Base-by-base conservation (phyloP, 2,329 filamentous ascomycete genomes). In the Penicillium aurantiogriseum region DNA sequence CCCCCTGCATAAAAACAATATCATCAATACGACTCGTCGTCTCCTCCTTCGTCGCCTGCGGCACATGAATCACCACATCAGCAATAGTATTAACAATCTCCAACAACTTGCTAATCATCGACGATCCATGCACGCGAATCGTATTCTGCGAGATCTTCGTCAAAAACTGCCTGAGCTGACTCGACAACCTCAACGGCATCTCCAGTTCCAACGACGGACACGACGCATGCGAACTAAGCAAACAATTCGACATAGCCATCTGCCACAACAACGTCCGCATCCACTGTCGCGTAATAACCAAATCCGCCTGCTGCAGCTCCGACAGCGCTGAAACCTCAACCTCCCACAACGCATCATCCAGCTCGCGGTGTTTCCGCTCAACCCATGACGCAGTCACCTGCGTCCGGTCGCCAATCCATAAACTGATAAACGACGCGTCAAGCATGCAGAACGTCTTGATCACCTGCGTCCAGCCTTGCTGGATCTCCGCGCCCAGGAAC, bases 81-180 rank as follows among this genome's bases (percentile, higher is more conserved):
- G 83, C 82, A 45, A 85, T 82, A 2, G 82, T 85, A 65, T 82
- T 83, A 0, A 82, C 81, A 59, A 86, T 83, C 63, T 86, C 83
- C 54, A 86, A 84, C 5, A 86, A 73, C 66, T 86, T 86, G 59
- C 83, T 80, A 51, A 85, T 73, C 54, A 86, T 83, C 23, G 81
- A 81, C 38, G 77, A 81, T 8, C 83, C 83, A 62, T 86, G 82
- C 5, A 83, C 79, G 29, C 79, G 79, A 57, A 85, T 79, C 52
- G 79, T 80, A 38, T 79, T 69, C 17, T 71, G 70, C 5, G 76
- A 76, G 63, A 80, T 76, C 49, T 66, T 69, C 1, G 70, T 71
- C 17, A 80, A 67, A 54, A 78, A 76, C 29, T 74, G 69, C 5
- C 78, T 76, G 3, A 81, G 69, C 51, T 77, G 75, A 51, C 72